These are phyloP conservation scores for Microcera coccophila DNA, from an alignment of 2,329 filamentous ascomycete genomes.

Conservation along the genomic window DNA sequence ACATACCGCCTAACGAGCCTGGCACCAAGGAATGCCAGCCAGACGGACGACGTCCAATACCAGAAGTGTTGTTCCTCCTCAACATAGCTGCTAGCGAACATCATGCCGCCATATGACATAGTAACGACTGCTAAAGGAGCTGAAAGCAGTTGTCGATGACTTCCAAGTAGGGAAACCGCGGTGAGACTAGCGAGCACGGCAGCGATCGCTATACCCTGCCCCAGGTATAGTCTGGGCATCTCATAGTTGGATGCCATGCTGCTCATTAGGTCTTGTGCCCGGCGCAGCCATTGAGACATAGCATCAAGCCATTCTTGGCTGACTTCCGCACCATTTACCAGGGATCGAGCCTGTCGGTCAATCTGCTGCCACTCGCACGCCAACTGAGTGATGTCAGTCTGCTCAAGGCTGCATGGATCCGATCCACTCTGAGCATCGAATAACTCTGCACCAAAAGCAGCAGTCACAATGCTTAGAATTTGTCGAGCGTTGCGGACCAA, in stretches of 20 bases:
- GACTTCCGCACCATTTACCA: constrained; percentile 24
- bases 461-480: constrained; percentile 70
- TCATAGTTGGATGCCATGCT: constrained; percentile 92
- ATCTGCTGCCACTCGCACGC: constrained; percentile 63
- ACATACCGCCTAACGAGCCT: too few relatives aligned
- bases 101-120: constrained; percentile 72
- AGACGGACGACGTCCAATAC: constrained; percentile 82
- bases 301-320: constrained; percentile 39
- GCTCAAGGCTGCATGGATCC: constrained; percentile 36
- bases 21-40: constrained; percentile 55
- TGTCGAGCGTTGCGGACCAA: constrained; percentile 76
- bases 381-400: constrained; percentile 50
- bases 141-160: constrained; percentile 19
- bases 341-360: constrained; percentile 19
- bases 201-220: constrained; percentile 36
- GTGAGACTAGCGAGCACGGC: constrained; percentile 25
- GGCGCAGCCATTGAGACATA: constrained; percentile 60
- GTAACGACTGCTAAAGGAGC: constrained; percentile 50
- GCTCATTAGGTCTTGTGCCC: constrained; percentile 77
- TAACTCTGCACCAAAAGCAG: constrained; percentile 58
- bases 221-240: constrained; percentile 55
- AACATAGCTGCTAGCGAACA: constrained; percentile 97
- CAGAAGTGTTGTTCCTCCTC: constrained; percentile 99
- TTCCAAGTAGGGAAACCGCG: constrained; percentile 12
- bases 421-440: constrained; percentile 34